These are phyloP conservation scores for Rhodofomes roseus DNA, from an alignment of 1,284 basidiomycete species.

Conservation along the genomic window DNA sequence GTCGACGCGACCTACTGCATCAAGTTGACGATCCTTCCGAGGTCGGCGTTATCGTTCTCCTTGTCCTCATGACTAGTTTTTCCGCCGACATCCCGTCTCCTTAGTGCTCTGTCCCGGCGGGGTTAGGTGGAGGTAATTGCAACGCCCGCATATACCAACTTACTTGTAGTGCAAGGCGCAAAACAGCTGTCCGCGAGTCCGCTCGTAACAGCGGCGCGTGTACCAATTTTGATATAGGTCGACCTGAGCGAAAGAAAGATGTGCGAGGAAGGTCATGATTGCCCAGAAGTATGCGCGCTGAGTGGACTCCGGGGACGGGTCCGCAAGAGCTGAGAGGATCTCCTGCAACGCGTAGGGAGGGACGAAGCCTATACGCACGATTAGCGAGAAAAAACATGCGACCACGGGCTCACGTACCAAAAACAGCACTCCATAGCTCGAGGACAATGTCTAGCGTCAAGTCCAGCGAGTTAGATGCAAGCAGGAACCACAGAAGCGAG, in stretches of 20 bases:
- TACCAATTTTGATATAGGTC: constrained; percentile 68
- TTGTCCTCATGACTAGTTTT: constrained; percentile 32
- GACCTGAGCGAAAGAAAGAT: constrained; percentile 66
- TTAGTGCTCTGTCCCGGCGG: constrained; percentile 39
- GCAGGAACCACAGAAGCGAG: constrained; percentile 59
- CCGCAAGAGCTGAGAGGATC: constrained; percentile 47
- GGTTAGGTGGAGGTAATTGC: not conserved
- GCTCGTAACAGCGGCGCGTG: constrained; percentile 60
- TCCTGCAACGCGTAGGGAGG: constrained; percentile 59
- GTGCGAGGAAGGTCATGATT: constrained; percentile 59
- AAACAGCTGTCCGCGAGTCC: constrained; percentile 66
- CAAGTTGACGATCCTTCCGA: constrained; percentile 70
- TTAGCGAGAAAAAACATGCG: not conserved
- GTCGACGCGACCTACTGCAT: constrained; percentile 50
- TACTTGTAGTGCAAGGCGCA: constrained; percentile 67
- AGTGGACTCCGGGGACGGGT: constrained; percentile 43
- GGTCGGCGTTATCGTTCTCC: constrained; percentile 51
- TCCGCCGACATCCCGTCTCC: constrained; percentile 58
- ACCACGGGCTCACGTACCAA: constrained; percentile 36
- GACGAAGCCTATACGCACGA: constrained; percentile 41
- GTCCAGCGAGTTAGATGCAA: constrained; percentile 73
- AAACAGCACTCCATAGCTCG: constrained; percentile 58
- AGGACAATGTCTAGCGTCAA: constrained; percentile 55
- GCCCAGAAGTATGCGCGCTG: constrained; percentile 67
- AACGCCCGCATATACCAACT: not conserved